Conservation (phyloP, 345 rosid species). For the Lepidium aucheri region DNA sequence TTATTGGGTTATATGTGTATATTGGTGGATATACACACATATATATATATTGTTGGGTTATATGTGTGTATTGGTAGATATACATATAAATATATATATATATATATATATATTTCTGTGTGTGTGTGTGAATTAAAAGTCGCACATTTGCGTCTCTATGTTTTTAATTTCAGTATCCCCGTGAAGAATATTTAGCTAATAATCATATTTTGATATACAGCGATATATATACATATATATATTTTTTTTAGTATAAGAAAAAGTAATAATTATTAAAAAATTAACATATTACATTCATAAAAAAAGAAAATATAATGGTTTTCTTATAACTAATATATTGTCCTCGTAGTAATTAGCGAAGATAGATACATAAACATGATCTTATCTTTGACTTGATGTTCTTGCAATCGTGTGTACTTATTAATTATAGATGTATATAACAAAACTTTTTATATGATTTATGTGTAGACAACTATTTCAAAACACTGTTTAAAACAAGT, state of each 20-base stretch:
- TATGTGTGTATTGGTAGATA: neutral
- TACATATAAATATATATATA: neutral
- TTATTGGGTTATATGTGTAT: neutral
- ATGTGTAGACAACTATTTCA: neutral
- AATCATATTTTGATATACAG: too few species aligned
- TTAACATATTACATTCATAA: neutral
- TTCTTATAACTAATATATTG: neutral
- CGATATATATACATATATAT: too few species aligned
- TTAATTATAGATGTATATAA: neutral
- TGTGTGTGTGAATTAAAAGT: neutral
- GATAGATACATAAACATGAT: constrained; percentile 13
- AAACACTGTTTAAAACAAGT: constrained; percentile 25
- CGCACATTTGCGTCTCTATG: too few species aligned
- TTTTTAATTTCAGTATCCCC: too few species aligned
- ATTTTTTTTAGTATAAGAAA: too few species aligned
- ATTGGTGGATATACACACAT: neutral
- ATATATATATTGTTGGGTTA: neutral
- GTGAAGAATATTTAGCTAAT: too few species aligned
- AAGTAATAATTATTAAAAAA: too few species aligned
- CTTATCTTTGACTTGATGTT: constrained; percentile 10
- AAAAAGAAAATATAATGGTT: neutral
- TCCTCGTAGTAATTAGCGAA: constrained; percentile 17
- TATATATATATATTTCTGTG: too few species aligned
- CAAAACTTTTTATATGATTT: neutral
- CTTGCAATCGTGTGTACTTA: constrained; percentile 17